Percentiles rank a stretch among this genome's conserved stretches.
Evolutionary conservation across 495 filamentous ascomycete species (phyloP).

Genomic region (Penicillium paradoxum): DNA sequence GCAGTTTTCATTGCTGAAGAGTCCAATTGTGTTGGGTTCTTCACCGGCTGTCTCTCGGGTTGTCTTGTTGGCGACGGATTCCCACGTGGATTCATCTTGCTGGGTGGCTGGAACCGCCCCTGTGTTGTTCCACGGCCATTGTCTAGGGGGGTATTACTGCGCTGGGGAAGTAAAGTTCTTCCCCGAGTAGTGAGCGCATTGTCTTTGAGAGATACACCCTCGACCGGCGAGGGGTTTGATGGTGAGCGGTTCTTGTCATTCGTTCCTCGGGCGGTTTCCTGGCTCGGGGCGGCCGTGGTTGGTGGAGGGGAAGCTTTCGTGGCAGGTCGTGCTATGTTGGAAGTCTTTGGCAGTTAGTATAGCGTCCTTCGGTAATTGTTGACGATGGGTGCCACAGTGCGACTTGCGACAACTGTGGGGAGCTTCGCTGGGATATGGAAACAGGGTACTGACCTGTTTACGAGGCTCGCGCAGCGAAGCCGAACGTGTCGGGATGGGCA

Average conservation of each 20-base stretch:
- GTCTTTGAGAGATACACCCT: constrained; percentile 9
- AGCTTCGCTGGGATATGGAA: constrained; percentile 1
- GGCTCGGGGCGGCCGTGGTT: constrained; percentile 9
- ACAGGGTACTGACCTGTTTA: constrained; percentile 30
- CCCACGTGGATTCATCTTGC: constrained; percentile 10
- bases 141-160: constrained; percentile 13
- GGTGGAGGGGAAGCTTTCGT: constrained; percentile 10
- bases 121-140: constrained; percentile 9
- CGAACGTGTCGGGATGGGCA: constrained; percentile 43
- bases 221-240: constrained; percentile 9
- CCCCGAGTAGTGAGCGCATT: constrained; percentile 13
- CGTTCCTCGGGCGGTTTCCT: constrained; percentile 3
- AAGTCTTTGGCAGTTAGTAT: constrained; percentile 19
- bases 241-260: constrained; percentile 2
- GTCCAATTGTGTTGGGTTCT: constrained; percentile 7
- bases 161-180: constrained; percentile 25
- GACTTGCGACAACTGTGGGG: neutral
- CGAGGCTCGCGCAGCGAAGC: constrained; percentile 34
- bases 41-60: constrained; percentile 5
- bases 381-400: constrained; percentile 1
- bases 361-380: neutral
- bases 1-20: constrained; percentile 3
- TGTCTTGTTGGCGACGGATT: constrained; percentile 19
- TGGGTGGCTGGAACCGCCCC: constrained; percentile 11
- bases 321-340: constrained; percentile 28